phyloP scores from a whole-genome alignment of 2,329 filamentous ascomycete genomes.

The Hypoxylon sp. region DNA sequence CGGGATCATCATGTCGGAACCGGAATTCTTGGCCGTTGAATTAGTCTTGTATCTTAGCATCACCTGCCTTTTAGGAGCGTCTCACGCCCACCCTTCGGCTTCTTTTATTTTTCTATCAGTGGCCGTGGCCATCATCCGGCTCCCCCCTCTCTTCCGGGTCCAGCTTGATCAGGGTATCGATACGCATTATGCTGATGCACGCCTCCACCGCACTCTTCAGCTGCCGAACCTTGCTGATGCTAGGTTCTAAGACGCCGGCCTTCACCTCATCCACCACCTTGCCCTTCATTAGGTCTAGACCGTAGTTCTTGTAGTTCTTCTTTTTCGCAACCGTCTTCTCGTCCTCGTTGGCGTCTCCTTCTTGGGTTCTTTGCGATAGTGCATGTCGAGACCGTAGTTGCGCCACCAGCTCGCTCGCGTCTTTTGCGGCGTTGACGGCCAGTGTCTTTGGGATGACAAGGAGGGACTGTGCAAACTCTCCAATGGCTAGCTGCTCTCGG shows the following conservation, averaged over 20 bases:
- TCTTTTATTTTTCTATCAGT: constrained; percentile 59
- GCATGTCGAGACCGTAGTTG: constrained; percentile 95
- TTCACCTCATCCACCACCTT: constrained; percentile 94
- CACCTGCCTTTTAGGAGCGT: constrained; percentile 32
- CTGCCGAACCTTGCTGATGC: constrained; percentile 97
- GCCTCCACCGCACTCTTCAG: constrained; percentile 98
- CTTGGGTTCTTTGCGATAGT: constrained; percentile 88
- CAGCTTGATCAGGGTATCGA: constrained; percentile 97
- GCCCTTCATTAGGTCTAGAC: constrained; percentile 86
- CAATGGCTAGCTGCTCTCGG: constrained; percentile 96
- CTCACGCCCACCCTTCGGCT: constrained; percentile 29
- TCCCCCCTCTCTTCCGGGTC: constrained; percentile 84
- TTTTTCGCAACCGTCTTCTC: constrained; percentile 90
- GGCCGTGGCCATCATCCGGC: constrained; percentile 85
- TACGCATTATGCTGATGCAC: constrained; percentile 98
- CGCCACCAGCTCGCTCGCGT: constrained; percentile 92
- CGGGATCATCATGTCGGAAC: constrained; percentile 16
- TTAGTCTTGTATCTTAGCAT: constrained; percentile 29
- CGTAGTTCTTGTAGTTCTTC: constrained; percentile 99
- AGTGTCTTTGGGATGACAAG: constrained; percentile 96
- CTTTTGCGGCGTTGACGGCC: constrained; percentile 96
- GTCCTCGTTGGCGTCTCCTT: constrained; percentile 83
- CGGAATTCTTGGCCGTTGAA: constrained; percentile 20
- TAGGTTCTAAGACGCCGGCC: constrained; percentile 93
- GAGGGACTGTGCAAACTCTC: constrained; percentile 94